A percentile compares a stretch with the other conserved stretches of the same genome.
phyloP scores from a whole-genome alignment of 1,284 basidiomycete species.

The Mycosarcoma maydis region DNA sequence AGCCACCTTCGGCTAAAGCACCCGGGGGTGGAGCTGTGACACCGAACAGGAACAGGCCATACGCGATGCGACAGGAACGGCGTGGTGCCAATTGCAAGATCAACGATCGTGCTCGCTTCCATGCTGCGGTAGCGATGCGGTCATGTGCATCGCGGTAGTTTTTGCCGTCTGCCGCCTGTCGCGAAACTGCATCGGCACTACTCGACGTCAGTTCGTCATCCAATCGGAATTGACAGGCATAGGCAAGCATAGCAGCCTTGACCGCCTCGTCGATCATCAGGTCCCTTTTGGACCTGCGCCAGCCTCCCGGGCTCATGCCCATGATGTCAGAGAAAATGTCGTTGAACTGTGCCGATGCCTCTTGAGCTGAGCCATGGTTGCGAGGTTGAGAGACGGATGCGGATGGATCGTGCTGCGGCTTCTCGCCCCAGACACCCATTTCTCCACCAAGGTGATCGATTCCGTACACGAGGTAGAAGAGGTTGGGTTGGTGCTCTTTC shows the following conservation, averaged over 20 bases:
- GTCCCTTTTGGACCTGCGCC: constrained; percentile 41
- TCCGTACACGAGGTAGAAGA: constrained; percentile 50
- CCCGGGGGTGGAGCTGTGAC: constrained; percentile 45
- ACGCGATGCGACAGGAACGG: constrained; percentile 36
- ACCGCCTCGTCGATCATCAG: constrained; percentile 50
- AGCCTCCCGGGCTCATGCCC: constrained; percentile 43
- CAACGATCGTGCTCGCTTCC: constrained; percentile 42
- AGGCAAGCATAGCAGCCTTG: constrained; percentile 49
- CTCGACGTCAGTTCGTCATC: constrained; percentile 42
- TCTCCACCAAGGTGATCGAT: constrained; percentile 49
- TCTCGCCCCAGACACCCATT: constrained; percentile 49
- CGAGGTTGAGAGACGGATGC: background rate
- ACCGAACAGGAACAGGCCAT: constrained; percentile 45
- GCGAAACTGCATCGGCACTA: constrained; percentile 25
- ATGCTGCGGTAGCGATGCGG: constrained; percentile 45
- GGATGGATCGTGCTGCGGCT: constrained; percentile 16
- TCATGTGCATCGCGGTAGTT: constrained; percentile 46
- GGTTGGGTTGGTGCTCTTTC: constrained; percentile 46
- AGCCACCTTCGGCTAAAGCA: constrained; percentile 36
- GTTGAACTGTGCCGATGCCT: constrained; percentile 30
- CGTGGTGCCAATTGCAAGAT: constrained; percentile 46
- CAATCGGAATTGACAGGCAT: constrained; percentile 47
- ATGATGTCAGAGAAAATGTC: constrained; percentile 24
- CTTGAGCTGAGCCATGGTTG: constrained; percentile 13
- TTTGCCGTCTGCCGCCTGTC: constrained; percentile 27